phyloP scores from a whole-genome alignment of 2,329 filamentous ascomycete genomes.

The Coniella vitis region DNA sequence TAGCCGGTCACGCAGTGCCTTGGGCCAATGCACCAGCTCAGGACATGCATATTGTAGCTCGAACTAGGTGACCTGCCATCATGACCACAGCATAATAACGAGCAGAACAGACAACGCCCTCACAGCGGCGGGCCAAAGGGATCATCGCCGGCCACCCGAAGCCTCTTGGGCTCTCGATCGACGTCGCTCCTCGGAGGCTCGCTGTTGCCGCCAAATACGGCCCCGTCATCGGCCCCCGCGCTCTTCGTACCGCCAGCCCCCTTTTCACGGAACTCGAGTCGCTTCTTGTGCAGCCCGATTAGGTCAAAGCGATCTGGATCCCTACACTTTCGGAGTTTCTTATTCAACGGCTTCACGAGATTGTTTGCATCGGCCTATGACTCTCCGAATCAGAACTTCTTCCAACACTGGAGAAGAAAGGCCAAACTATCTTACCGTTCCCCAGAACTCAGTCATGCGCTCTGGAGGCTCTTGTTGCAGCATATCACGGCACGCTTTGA shows the following conservation, averaged over 20 bases:
- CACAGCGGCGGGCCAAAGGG: conserved; percentile 40
- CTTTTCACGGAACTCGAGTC: conserved; percentile 44
- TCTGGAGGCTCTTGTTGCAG: conserved; percentile 51
- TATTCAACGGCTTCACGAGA: conserved; percentile 52
- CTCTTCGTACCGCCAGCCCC: conserved; percentile 26
- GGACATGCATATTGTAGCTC: too few relatives aligned
- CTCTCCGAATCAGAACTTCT: conserved; percentile 25
- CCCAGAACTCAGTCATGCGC: conserved; percentile 47
- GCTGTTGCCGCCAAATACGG: conserved; percentile 37
- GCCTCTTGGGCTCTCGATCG: conserved; percentile 37
- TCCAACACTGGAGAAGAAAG: background rate
- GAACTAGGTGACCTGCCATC: background rate
- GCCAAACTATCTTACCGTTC: conserved; percentile 32
- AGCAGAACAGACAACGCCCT: background rate
- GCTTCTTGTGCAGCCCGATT: conserved; percentile 59
- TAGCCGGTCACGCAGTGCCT: too few relatives aligned
- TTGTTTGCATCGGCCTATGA: conserved; percentile 38
- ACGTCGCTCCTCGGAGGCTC: conserved; percentile 19
- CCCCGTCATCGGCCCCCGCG: conserved; percentile 30
- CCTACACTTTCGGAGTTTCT: conserved; percentile 65
- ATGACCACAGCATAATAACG: background rate
- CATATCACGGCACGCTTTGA: conserved; percentile 47
- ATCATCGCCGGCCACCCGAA: conserved; percentile 39
- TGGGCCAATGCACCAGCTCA: too few relatives aligned
- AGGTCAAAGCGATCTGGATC: conserved; percentile 70